Base-by-base conservation (phyloP, 345 rosid species). In the Acer yangbiense region DNA sequence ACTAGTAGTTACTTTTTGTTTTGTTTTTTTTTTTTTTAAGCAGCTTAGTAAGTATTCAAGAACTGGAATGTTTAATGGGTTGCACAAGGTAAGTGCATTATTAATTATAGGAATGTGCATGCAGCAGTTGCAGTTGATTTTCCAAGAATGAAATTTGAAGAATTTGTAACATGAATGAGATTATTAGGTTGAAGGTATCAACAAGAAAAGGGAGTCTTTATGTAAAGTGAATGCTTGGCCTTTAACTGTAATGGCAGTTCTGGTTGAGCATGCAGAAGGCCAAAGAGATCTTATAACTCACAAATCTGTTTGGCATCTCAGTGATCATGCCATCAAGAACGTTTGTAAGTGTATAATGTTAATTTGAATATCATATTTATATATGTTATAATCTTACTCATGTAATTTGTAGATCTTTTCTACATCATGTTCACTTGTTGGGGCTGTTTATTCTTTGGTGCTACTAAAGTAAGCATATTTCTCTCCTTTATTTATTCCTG, bases 341-440 rank as follows among this genome's bases (percentile, higher is more conserved):
- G 90, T 91, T 12, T 92, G 98, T 93, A 71, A 89, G 98, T 5
- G 0, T 13, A 43, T 2, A 9, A 20, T 13, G 20, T n/a, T 44
- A 54, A 54, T n/a, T 60, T 18, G n/a, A 6, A 64, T 4, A 61
- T 65, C 18, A 12, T 23, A 32, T 75, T 6, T n/a, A 10, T 23
- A 35, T 35, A 35, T 35, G 6, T 16, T 11, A 7, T 43, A 9
- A 75, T 39, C 68, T 63, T 76, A 29, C 43, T 50, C 39, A 35
- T 35, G 39, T 35, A 35, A 27, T 68, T 58, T 21, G 78, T 78
- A 95, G 99, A 95, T 90, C 73, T 86, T 79, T 90, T 92, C 82
- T 92, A 95, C 88, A 84, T 89, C 81, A 88, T 95, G 94, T 95
- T 90, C 91, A 92, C 93, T 75, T 89, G 92, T 68, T 95, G 97